Base-by-base conservation (phyloP, 805 yeast species). In the Blastobotrys parvus region DNA sequence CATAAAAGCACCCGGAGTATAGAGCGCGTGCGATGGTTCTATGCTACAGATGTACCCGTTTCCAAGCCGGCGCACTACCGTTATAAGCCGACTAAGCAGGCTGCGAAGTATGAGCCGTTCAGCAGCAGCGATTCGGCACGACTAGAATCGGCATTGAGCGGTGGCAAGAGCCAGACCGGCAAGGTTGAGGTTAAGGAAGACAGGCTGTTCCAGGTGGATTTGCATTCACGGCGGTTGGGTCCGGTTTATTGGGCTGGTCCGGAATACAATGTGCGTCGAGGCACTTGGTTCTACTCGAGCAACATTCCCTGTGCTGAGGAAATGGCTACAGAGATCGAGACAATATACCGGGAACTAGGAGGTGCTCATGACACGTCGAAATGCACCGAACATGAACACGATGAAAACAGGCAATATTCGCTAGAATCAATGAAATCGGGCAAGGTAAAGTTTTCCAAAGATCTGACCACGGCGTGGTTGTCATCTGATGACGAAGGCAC, bases 171-270 rank as follows among this genome's bases (percentile, higher is more conserved):
- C 18, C n/a, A 17, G 30, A 23, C 37, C 11, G 42, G 16, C 43
- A 8, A 25, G 7, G 74, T 82, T 2, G 72, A 74, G 1, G 97
- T 90, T 1, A 80, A 80, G 56, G 95, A 86, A 54, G 97, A 89
- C 56, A 74, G 75, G 19, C 65, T 90, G 20, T 84, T 83, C 54
- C 76, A 78, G 53, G 95, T 87, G 3, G 77, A 86, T 54, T 47
- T 90, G 17, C 48, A 56, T 0, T 60, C 64, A 4, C 70, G 78
- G 61, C 70, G 69, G 39, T 59, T 89, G 53, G 50, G 63, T 2
- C 94, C 97, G 0, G 72, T 80, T 0, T 90, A 79, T 58, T 90
- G 97, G 97, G 78, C 77, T 5, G 97, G 97, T 1, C 92, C 96
- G 0, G 64, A 68, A 0, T 90, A 79, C 57, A 88, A 84, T 46